Evolutionary conservation across 306 rosid species (phyloP), one percentile per base, ranked within the genome.

Genomic region (Fragaria ananassa): DNA sequence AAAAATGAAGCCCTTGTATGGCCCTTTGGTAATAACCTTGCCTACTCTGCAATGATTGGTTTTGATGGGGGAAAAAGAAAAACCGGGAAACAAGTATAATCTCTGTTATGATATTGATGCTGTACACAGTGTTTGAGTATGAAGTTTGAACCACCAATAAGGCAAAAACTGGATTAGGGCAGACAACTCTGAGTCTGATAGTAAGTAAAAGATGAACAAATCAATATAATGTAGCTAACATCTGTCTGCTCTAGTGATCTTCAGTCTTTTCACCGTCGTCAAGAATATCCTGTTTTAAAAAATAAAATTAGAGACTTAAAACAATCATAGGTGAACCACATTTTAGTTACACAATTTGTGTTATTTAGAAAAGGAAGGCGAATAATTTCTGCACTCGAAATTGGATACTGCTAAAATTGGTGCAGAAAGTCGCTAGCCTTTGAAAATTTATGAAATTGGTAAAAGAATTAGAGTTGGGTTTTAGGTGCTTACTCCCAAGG

Each of bases 241-340:
- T 61, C 70, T 74, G 70, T 74, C 78, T 44, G 78, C 78, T 74
- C 70, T 61, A 1, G 78, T 74, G 70, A 74, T 74, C 78, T 45
- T 74, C 78, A 74, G 15, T 57, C 78, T 74, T 61, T 74, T 74
- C 78, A 74, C 78, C 2, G 60, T 61, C 18, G 70, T 74, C 78
- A 74, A 44, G 78, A 74, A 74, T 17, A 74, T 74, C 78, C 78
- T 74, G 78, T 60, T 23, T 27, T 37, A 29, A 49, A 11, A 27
- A 4, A 56, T n/a, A 61, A 74, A 45, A 45, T 60, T 31, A 70
- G 45, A 29, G 2, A 17, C 23, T 13, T 1, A 21, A 8, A 37
- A 0, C 1, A 6, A 37, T 37, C 1, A 1, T 5, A 37, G 41
- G 41, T 37, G 8, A 37, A 37, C 6, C 8, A 37, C 1, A 31